These are phyloP conservation scores for Reticulascus tulasneorum DNA, from an alignment of 2,329 filamentous ascomycete genomes.

Conservation along the genomic window DNA sequence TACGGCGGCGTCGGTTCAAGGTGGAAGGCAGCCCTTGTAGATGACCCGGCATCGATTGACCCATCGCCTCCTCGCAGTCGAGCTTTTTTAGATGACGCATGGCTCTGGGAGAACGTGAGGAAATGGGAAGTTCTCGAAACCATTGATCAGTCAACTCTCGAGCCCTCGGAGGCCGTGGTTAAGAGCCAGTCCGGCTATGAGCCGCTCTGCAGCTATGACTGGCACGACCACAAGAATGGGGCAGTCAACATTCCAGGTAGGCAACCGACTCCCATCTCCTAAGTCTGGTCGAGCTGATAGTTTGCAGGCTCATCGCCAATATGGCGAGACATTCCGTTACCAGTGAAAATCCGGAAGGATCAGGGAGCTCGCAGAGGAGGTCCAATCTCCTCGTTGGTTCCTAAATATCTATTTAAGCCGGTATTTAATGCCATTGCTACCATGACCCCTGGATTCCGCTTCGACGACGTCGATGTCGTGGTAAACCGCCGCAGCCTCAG, in stretches of 20 bases:
- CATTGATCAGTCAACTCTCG: no score
- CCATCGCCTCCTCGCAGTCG: no score
- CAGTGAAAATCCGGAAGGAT: not conserved
- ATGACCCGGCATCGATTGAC: no score
- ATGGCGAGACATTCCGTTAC: not conserved
- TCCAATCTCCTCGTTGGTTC: constrained; percentile 8
- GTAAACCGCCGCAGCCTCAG: constrained; percentile 18
- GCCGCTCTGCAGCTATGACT: not conserved
- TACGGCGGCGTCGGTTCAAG: no score
- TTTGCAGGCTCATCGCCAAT: not conserved
- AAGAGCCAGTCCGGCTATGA: not conserved
- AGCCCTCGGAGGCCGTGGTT: no score
- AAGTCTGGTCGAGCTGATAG: not conserved
- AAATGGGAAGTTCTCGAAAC: no score
- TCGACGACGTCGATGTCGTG: constrained; percentile 24
- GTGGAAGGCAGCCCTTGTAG: no score
- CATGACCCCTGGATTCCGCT: constrained; percentile 18
- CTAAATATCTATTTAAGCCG: constrained; percentile 21
- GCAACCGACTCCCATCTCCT: no score
- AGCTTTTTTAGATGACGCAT: no score
- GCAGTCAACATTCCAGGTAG: not conserved
- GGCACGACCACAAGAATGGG: not conserved
- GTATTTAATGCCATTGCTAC: constrained; percentile 21
- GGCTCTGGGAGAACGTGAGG: no score
- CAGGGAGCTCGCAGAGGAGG: constrained; percentile 7